Evolutionary conservation across 306 rosid species (phyloP).

Genomic region (Canavalia ensiformis): DNA sequence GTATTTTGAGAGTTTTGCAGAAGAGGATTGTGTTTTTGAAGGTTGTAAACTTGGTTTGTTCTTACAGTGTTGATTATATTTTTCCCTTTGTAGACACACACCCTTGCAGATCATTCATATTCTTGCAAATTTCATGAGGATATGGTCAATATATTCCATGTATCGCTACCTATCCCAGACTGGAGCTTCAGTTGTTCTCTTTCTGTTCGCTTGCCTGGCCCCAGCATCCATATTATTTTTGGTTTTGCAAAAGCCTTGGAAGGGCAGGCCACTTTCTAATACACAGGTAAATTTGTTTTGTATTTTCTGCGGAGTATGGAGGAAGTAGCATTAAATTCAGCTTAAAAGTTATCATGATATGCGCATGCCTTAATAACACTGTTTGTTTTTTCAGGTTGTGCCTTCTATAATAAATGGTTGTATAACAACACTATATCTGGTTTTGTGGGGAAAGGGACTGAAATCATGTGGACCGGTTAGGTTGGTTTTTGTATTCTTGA

Average conservation of each 20-base stretch:
- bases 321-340: conserved; percentile 17
- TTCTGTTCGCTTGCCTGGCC: conserved; percentile 81
- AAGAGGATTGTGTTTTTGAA: conserved; percentile 30
- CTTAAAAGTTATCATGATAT: conserved; percentile 25
- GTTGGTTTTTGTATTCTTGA: conserved; percentile 61
- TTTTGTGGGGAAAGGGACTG: conserved; percentile 99
- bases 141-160: conserved; percentile 97
- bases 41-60: conserved; percentile 1
- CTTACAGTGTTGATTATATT: conserved; percentile 42
- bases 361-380: conserved; percentile 43
- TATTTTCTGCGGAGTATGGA: conserved; percentile 10
- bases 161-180: conserved; percentile 78
- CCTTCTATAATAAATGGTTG: conserved; percentile 94
- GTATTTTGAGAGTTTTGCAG: conserved; percentile 3
- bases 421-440: conserved; percentile 86
- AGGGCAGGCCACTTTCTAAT: conserved; percentile 93
- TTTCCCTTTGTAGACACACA: conserved; percentile 70
- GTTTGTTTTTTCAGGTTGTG: conserved; percentile 74
- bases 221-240: conserved; percentile 85
- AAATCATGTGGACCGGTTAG: conserved; percentile 98
- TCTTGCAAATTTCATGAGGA: conserved; percentile 85
- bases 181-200: conserved; percentile 89
- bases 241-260: conserved; percentile 96
- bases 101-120: conserved; percentile 93
- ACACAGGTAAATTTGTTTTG: conserved; percentile 68